Evolutionary conservation across 179 eudicot species (phyloP), one percentile per base, ranked within the genome.

Genomic region (Silene noctiflora): DNA sequence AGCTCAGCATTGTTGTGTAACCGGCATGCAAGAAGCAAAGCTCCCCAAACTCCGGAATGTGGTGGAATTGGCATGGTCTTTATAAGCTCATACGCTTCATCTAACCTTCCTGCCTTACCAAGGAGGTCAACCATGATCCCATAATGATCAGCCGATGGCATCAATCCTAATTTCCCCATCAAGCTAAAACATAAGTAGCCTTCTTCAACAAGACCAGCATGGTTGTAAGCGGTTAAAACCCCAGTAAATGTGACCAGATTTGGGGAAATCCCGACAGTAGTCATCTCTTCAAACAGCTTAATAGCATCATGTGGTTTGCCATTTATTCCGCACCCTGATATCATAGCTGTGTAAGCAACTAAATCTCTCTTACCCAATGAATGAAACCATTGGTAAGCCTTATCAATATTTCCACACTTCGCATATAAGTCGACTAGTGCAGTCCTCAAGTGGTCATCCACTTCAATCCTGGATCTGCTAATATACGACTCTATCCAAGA

Each of bases 41-140:
- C 96, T 63, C 97, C 98, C 97, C 98, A 92, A 59, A 94, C 96
- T 46, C 98, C 96, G 24, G 89, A 83, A 86, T 90, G 92, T 31
- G 98, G 96, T 44, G 79, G 73, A 78, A 88, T 81, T 10, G 96
- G 92, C 98, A 94, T 94, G 77, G 84, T 81, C 81, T 87, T 88
- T 55, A 94, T 88, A 71, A 94, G 81, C 42, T 83, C 85, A 72
- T 89, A 84, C 48, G 98, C 98, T 75, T 87, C 97, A 11, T 86
- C 79, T 75, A 94, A 73, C 74, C 89, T 81, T 31, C 98, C 96
- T 13, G 91, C 89, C 80, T 89, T 83, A 17, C 98, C 96, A 55
- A 94, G 46, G 46, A 92, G 86, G 35, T 92, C 97, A 71, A 94
- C 98, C 88, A 94, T 85, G 65, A 94, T 88, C 6, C 85, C 88